These are phyloP conservation scores for Cladosporium sp. DNA, from an alignment of 2,329 filamentous ascomycete species.

Conservation along the genomic window DNA sequence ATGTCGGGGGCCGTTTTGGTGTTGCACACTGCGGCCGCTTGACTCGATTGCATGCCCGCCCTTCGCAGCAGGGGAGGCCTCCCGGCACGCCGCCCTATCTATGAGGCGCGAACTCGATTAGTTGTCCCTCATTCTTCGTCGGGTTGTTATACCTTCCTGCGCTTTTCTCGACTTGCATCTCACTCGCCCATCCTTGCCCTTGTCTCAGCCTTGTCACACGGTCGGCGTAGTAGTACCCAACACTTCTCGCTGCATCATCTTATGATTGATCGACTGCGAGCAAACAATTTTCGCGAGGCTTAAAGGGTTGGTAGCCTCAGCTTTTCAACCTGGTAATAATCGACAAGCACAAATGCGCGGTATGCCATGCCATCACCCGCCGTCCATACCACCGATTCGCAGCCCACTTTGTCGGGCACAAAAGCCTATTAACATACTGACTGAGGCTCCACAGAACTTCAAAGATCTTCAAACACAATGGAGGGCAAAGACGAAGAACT, in stretches of 20 bases:
- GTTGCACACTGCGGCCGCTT: neutral
- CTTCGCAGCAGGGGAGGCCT: neutral
- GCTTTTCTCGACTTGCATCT: conserved; percentile 2
- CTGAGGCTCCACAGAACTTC: neutral
- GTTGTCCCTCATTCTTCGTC: neutral
- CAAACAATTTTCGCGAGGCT: conserved; percentile 1
- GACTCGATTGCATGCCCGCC: conserved; percentile 6
- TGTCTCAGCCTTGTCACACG: conserved; percentile 11
- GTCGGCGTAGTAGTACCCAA: neutral
- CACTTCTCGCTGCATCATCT: neutral
- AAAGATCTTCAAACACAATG: neutral
- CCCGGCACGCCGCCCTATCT: conserved; percentile 6
- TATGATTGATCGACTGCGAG: neutral
- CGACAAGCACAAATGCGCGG: neutral
- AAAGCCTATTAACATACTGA: neutral
- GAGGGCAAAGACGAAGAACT: neutral
- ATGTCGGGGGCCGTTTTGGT: neutral
- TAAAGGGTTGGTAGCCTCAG: neutral
- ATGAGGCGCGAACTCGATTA: neutral
- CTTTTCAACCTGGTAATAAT: neutral
- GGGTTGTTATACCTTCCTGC: neutral
- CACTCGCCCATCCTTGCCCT: conserved; percentile 4
- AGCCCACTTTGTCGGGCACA: neutral
- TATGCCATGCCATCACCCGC: neutral
- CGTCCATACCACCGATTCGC: conserved; percentile 2